Conservation (phyloP, 345 rosid species). For the Murraya paniculata region DNA sequence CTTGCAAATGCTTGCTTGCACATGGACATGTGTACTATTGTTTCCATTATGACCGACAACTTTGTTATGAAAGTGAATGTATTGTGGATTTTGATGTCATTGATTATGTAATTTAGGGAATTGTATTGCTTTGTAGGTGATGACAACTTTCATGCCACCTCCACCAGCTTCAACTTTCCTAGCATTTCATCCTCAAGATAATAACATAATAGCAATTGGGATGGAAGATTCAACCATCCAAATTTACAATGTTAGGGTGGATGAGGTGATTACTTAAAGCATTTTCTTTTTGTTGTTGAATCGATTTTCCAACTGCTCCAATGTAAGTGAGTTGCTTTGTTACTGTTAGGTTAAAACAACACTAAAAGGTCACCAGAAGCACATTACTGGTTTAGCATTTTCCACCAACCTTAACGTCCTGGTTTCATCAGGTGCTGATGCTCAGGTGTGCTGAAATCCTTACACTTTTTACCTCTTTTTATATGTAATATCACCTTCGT, state of each 20-base stretch:
- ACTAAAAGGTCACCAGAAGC: conserved; percentile 74
- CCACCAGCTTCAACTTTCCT: conserved; percentile 57
- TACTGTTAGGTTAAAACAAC: conserved; percentile 59
- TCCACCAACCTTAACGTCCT: conserved; percentile 51
- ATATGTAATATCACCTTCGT: not conserved
- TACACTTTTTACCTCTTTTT: not conserved
- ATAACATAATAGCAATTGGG: conserved; percentile 56
- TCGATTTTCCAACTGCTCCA: not conserved
- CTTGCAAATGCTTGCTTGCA: not conserved
- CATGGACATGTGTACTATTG: not conserved
- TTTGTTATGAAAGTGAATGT: conserved; percentile 8
- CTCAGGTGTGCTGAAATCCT: conserved; percentile 50
- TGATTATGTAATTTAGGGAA: not conserved
- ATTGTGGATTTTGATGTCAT: not conserved
- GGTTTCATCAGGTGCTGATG: conserved; percentile 88
- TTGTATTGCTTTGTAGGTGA: conserved; percentile 36
- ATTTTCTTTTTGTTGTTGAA: not conserved
- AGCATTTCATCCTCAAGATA: conserved; percentile 58
- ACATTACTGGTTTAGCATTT: conserved; percentile 78
- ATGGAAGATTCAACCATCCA: conserved; percentile 55
- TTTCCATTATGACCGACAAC: not conserved
- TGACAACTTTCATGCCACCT: conserved; percentile 59
- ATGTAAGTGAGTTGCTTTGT: conserved; percentile 1
- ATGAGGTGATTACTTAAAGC: conserved; percentile 40
- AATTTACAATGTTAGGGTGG: conserved; percentile 54